phyloP scores from a whole-genome alignment of 352 stramenopile species.

The Thalassiosira hispida region DNA sequence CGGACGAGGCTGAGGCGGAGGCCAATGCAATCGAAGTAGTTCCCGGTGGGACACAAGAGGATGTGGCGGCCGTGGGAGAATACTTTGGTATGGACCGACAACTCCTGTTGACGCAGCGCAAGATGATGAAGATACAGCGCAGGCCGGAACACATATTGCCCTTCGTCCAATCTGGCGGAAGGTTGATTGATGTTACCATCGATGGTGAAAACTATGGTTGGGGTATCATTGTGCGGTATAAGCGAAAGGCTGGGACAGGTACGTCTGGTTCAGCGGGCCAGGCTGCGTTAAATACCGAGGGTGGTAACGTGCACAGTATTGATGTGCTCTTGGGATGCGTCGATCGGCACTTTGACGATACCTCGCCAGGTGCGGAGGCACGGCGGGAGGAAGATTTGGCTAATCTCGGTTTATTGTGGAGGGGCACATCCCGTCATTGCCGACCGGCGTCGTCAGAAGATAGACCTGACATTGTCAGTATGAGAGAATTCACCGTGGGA shows the following conservation, averaged over 20 bases:
- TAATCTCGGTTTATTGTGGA: constrained; percentile 69
- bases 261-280: constrained; percentile 66
- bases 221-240: constrained; percentile 84
- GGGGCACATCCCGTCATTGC: constrained; percentile 64
- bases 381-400: constrained; percentile 66
- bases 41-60: constrained; percentile 62
- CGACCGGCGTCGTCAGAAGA: constrained; percentile 62
- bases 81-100: constrained; percentile 89
- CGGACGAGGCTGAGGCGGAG: constrained; percentile 86
- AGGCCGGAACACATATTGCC: constrained; percentile 91
- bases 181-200: constrained; percentile 86
- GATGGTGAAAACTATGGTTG: constrained; percentile 86
- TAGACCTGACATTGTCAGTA: constrained; percentile 59
- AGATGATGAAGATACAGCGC: constrained; percentile 92
- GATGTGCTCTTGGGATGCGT: constrained; percentile 84
- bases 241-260: constrained; percentile 64
- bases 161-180: constrained; percentile 92
- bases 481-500: constrained; percentile 80
- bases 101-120: constrained; percentile 90
- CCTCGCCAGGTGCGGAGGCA: constrained; percentile 39
- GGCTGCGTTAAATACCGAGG: constrained; percentile 49
- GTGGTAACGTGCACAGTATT: constrained; percentile 67
- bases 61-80: constrained; percentile 65
- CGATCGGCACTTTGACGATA: constrained; percentile 76
- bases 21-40: constrained; percentile 86